These are phyloP conservation scores for Pezicula radicicola DNA, from an alignment of 2,329 filamentous ascomycete genomes.

Conservation along the genomic window DNA sequence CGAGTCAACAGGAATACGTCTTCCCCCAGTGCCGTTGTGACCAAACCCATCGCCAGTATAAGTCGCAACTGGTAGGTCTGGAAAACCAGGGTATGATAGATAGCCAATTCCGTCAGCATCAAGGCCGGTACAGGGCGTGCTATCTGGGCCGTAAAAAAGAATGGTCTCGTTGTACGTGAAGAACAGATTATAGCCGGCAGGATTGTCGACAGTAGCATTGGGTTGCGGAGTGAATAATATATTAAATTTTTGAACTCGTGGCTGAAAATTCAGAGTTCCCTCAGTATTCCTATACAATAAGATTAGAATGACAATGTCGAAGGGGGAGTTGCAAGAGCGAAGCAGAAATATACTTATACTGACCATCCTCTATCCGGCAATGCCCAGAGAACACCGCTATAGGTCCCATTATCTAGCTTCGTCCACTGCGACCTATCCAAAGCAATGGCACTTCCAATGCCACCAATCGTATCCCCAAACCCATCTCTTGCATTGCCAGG, in stretches of 20 bases:
- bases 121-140: conserved; percentile 59
- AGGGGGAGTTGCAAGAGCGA: not conserved
- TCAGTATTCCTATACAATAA: conserved; percentile 56
- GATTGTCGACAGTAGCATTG: conserved; percentile 47
- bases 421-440: conserved; percentile 59
- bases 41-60: conserved; percentile 69
- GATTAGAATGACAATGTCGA: not conserved
- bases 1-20: conserved; percentile 57
- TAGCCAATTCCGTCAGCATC: conserved; percentile 55
- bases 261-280: conserved; percentile 66
- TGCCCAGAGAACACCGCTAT: conserved; percentile 57
- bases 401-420: conserved; percentile 45
- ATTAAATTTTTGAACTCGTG: conserved; percentile 65
- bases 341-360: conserved; percentile 5
- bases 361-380: conserved; percentile 68
- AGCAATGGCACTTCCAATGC: conserved; percentile 64
- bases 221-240: conserved; percentile 54
- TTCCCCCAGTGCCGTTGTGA: conserved; percentile 53
- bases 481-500: conserved; percentile 58
- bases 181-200: conserved; percentile 57
- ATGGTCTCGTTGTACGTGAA: conserved; percentile 64
- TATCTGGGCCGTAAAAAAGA: conserved; percentile 60
- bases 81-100: conserved; percentile 54
- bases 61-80: conserved; percentile 58
- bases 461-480: conserved; percentile 66